Evolutionary conservation across 768 basidiomycete species (phyloP).

Genomic region (Tulasnella sp.): DNA sequence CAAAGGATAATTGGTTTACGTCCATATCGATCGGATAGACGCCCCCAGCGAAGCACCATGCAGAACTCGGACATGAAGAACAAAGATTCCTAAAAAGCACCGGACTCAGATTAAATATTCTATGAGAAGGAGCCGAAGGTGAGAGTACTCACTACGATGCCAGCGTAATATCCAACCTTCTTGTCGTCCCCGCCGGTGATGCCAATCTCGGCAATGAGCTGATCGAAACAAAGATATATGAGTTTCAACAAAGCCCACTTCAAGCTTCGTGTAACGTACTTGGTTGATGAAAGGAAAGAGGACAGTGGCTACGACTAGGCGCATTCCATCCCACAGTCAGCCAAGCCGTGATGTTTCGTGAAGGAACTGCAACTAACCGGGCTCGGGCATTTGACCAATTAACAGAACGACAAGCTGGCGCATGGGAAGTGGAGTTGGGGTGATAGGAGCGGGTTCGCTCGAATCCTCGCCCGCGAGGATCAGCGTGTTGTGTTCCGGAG

Average conservation of each 20-base stretch:
- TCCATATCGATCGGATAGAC: constrained; percentile 18
- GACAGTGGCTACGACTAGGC: constrained; percentile 2
- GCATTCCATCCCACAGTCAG: background rate
- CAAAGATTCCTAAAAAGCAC: constrained; percentile 10
- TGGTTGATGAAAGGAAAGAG: constrained; percentile 14
- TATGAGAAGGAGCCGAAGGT: background rate
- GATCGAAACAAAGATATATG: background rate
- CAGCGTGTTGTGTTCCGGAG: background rate
- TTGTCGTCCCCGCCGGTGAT: constrained; percentile 12
- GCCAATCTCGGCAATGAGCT: constrained; percentile 12
- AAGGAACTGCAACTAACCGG: constrained; percentile 1
- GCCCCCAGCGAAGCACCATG: constrained; percentile 15
- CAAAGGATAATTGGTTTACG: constrained; percentile 19
- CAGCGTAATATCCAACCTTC: constrained; percentile 15
- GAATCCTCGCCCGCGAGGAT: background rate
- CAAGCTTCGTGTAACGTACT: background rate
- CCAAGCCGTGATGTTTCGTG: background rate
- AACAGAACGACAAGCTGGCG: constrained; percentile 9
- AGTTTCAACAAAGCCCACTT: background rate
- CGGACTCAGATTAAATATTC: background rate
- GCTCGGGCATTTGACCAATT: constrained; percentile 12
- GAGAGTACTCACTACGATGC: constrained; percentile 11
- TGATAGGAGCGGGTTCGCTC: background rate
- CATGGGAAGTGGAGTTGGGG: constrained; percentile 13
- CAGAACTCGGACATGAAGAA: constrained; percentile 15